Conservation (phyloP, 805 yeast genomes). For the Kazachstania taianensis region DNA sequence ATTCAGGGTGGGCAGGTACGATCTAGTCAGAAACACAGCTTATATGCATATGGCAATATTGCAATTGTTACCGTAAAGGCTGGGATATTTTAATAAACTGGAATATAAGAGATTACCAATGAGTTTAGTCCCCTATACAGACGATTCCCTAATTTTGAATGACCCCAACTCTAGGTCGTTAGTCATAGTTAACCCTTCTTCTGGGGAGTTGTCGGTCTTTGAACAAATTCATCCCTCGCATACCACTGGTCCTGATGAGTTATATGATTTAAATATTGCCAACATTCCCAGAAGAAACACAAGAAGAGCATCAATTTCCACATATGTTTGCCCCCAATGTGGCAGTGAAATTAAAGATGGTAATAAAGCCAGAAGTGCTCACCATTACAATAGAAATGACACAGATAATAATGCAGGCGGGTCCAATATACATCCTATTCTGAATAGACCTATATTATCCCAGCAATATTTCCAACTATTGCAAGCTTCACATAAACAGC, state of each 20-base stretch:
- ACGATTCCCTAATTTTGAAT: slow-evolving; percentile 21
- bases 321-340: slow-evolving; percentile 25
- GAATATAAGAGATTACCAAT: no score
- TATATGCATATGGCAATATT: no score
- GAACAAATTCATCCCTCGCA: slow-evolving; percentile 8
- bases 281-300: neutral
- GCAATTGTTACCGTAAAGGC: no score
- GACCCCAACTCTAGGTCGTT: slow-evolving; percentile 24
- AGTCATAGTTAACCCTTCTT: slow-evolving; percentile 20
- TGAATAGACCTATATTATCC: slow-evolving; percentile 1
- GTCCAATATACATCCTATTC: slow-evolving; percentile 1
- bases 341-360: slow-evolving; percentile 19
- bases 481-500: slow-evolving; percentile 1
- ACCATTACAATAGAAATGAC: neutral
- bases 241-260: neutral
- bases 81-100: no score
- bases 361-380: neutral
- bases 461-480: slow-evolving; percentile 4
- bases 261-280: no score
- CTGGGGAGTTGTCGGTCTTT: slow-evolving; percentile 20
- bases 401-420: neutral
- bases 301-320: slow-evolving; percentile 11
- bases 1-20: no score
- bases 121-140: slow-evolving; percentile 23
- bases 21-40: no score